These are phyloP conservation scores for Lepraria neglecta DNA, from an alignment of 495 filamentous ascomycete genomes.

Conservation along the genomic window DNA sequence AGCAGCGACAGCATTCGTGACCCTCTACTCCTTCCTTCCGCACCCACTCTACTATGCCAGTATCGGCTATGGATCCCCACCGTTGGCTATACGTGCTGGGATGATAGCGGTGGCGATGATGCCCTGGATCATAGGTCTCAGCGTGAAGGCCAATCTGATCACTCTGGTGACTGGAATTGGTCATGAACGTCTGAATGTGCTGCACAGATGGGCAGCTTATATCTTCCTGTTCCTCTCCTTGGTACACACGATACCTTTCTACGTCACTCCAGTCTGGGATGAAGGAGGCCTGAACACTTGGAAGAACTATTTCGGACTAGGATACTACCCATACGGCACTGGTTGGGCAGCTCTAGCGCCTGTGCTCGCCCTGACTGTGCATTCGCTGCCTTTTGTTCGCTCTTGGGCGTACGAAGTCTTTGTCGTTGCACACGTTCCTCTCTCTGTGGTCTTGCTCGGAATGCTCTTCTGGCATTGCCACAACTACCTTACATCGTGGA, in stretches of 20 bases:
- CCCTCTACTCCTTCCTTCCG: conserved; percentile 74
- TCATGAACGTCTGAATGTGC: conserved; percentile 84
- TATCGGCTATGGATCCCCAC: conserved; percentile 79
- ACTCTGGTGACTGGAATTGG: conserved; percentile 82
- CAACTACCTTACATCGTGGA: conserved; percentile 87
- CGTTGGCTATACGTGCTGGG: conserved; percentile 79
- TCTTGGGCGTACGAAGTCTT: conserved; percentile 74
- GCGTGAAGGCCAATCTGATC: conserved; percentile 86
- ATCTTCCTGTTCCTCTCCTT: conserved; percentile 76
- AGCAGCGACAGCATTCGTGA: conserved; percentile 61
- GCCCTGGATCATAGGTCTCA: conserved; percentile 85
- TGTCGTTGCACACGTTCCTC: conserved; percentile 70
- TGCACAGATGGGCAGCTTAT: conserved; percentile 92
- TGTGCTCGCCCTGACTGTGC: conserved; percentile 71
- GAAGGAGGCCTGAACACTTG: conserved; percentile 62
- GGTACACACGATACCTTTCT: conserved; percentile 82
- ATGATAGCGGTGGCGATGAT: conserved; percentile 94
- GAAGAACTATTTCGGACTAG: conserved; percentile 54
- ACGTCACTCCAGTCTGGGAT: conserved; percentile 80
- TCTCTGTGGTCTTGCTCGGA: conserved; percentile 71
- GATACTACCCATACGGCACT: conserved; percentile 73
- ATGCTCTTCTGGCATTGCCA: conserved; percentile 95
- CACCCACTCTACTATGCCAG: conserved; percentile 80
- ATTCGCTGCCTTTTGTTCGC: conserved; percentile 66
- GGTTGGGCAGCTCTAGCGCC: conserved; percentile 84